These are phyloP conservation scores for Pichiaceae sp. DNA, from an alignment of 1,139 yeast genomes.

Conservation along the genomic window DNA sequence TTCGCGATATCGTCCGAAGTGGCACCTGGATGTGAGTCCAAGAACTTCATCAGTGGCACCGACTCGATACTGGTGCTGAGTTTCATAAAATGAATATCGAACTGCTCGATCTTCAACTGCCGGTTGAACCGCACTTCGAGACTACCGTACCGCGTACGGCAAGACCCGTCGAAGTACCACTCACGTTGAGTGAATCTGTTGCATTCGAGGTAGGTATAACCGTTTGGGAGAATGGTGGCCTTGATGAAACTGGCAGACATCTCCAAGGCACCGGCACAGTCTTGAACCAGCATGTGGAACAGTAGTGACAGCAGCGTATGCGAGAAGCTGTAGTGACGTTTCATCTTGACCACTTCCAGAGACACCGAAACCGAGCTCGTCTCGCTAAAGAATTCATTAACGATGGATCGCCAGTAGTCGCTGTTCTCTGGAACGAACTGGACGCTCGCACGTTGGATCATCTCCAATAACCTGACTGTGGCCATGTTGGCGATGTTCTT, in stretches of 20 bases:
- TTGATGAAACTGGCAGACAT: constrained; percentile 55
- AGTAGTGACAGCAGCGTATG: constrained; percentile 62
- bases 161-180: constrained; percentile 61
- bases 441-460: constrained; percentile 15
- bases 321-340: constrained; percentile 56
- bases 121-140: constrained; percentile 54
- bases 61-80: constrained; percentile 37
- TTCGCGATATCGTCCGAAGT: constrained; percentile 13
- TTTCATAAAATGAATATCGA: constrained; percentile 44
- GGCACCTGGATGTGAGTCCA: constrained; percentile 10
- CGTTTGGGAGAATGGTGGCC: constrained; percentile 60
- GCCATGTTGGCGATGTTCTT: constrained; percentile 21
- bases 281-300: constrained; percentile 42
- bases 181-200: constrained; percentile 48
- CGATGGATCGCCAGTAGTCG: constrained; percentile 38
- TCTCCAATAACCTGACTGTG: constrained; percentile 18
- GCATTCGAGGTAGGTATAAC: constrained; percentile 55
- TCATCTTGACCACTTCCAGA: constrained; percentile 35
- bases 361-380: constrained; percentile 36
- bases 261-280: constrained; percentile 50
- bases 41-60: constrained; percentile 22
- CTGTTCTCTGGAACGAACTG: constrained; percentile 26
- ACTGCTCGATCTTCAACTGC: constrained; percentile 59
- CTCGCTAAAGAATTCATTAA: constrained; percentile 41
- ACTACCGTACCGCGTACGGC: constrained; percentile 52